Conservation (phyloP, 768 basidiomycete species). For the Lyophyllum decastes region DNA sequence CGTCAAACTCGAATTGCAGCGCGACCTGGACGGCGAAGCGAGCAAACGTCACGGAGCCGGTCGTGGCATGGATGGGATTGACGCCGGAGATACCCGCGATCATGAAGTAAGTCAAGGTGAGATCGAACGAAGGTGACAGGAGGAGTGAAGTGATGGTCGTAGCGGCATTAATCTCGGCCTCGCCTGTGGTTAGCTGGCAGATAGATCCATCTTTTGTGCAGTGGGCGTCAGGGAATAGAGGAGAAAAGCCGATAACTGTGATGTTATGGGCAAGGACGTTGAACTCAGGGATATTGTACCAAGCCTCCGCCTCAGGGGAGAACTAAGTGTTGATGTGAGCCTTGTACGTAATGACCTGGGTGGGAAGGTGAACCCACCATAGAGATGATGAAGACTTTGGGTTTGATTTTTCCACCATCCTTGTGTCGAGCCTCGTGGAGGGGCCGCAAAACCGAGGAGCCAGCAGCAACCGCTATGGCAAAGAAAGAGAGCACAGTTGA, state of each 20-base stretch:
- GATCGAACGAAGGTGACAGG: constrained; percentile 2
- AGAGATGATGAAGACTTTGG: constrained; percentile 15
- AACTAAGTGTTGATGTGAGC: neutral
- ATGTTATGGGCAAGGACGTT: constrained; percentile 6
- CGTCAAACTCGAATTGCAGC: constrained; percentile 14
- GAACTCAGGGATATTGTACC: constrained; percentile 9
- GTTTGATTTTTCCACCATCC: constrained; percentile 7
- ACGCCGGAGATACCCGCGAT: constrained; percentile 3
- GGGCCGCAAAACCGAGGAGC: too few species aligned
- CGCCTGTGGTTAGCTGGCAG: constrained; percentile 3
- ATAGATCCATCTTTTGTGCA: constrained; percentile 3
- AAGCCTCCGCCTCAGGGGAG: neutral
- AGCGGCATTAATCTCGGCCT: constrained; percentile 9
- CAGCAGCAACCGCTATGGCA: too few species aligned
- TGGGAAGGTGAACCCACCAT: constrained; percentile 3
- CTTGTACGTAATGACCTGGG: neutral
- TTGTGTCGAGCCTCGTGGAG: too few species aligned
- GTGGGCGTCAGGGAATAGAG: constrained; percentile 3
- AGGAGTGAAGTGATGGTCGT: constrained; percentile 5
- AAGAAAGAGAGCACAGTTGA: too few species aligned
- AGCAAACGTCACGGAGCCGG: constrained; percentile 12
- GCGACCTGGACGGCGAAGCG: constrained; percentile 11
- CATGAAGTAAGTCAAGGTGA: constrained; percentile 2
- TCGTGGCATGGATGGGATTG: constrained; percentile 3
- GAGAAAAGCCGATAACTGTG: constrained; percentile 2